A percentile compares a stretch with the other conserved stretches of the same genome.
phyloP scores from a whole-genome alignment of 2,329 filamentous ascomycete genomes.

The Paecilomyces niveus region DNA sequence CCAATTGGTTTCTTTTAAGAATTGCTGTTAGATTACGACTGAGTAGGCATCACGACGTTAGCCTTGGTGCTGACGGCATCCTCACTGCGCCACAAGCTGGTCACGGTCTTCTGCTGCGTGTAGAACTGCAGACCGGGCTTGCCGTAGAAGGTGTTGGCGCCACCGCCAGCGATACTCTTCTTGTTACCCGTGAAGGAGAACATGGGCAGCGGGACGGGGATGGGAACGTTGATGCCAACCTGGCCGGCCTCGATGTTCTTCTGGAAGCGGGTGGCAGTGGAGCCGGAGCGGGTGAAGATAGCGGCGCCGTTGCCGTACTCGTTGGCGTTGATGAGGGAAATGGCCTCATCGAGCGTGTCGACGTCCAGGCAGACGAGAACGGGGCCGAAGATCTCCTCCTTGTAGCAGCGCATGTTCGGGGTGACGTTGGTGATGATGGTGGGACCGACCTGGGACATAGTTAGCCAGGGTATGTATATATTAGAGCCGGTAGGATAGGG shows the following conservation, averaged over 20 bases:
- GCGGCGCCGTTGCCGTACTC: slow-evolving; percentile 62
- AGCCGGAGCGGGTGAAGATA: slow-evolving; percentile 57
- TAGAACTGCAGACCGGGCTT: slow-evolving; percentile 89
- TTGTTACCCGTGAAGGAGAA: slow-evolving; percentile 67
- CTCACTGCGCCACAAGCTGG: slow-evolving; percentile 77
- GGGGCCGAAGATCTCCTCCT: slow-evolving; percentile 30
- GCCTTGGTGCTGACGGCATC: slow-evolving; percentile 83
- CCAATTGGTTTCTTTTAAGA: background rate
- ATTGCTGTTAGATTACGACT: slow-evolving; percentile 25
- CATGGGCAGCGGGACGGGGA: slow-evolving; percentile 57
- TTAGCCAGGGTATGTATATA: background rate
- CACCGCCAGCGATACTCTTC: slow-evolving; percentile 85
- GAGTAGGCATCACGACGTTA: slow-evolving; percentile 78
- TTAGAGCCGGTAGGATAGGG: slow-evolving; percentile 24
- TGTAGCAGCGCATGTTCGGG: slow-evolving; percentile 30
- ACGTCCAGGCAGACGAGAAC: slow-evolving; percentile 30
- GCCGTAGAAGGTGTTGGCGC: slow-evolving; percentile 91
- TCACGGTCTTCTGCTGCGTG: slow-evolving; percentile 97
- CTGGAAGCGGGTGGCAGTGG: slow-evolving; percentile 56
- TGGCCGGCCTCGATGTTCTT: slow-evolving; percentile 61
- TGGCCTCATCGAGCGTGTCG: slow-evolving; percentile 28
- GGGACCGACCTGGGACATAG: slow-evolving; percentile 15
- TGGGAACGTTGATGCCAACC: slow-evolving; percentile 61
- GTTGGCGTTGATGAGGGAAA: slow-evolving; percentile 55
- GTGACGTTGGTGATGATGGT: slow-evolving; percentile 29